Evolutionary conservation across 2,329 filamentous ascomycete species (phyloP), one percentile per base, ranked within the genome.

Genomic region (Diplodia seriata): DNA sequence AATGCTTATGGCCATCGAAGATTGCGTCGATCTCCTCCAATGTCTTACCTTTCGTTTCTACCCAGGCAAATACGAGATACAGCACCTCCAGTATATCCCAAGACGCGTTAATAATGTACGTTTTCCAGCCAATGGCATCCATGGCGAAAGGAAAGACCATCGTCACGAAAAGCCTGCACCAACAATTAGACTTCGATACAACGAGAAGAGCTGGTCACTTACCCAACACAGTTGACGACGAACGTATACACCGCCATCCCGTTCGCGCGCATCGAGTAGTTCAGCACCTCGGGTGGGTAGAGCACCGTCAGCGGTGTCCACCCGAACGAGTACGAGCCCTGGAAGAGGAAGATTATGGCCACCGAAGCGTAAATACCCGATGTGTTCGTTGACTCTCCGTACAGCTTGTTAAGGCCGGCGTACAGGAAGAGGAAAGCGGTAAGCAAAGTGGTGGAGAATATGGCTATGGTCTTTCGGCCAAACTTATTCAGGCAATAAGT

Each of bases 291-390:
- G 0, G 83, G 78, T 0, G 83, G 82, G 68, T 85, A 85, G 2
- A 63, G 31, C 2, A 63, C 59, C 20, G 59, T 75, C 31, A 86
- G 71, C 2, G 83, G 83, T 7, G 83, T 85, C 81, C 81, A 84
- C 0, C 79, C 82, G n/a, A 86, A 75, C 0, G 79, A 80, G 71
- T 85, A 86, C 65, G 81, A 81, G 0, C 82, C 84, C 66, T 84
- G 82, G 72, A 85, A 86, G 2, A 86, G 74, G 71, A 86, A 86
- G 72, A 86, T 84, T 14, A 81, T 74, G 0, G 82, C 82, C 0
- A 85, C 81, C 12, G 80, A 78, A 6, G 78, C 82, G 68, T 84
- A 84, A 6, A 81, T 74, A 9, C 76, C 72, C 23, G 54, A 43
- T n/a, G 23, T 61, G 47, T 40, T 55, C 11, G 54, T 38, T 18